phyloP scores from a whole-genome alignment of 2,329 filamentous ascomycete species.

The Neonectria magnoliae region DNA sequence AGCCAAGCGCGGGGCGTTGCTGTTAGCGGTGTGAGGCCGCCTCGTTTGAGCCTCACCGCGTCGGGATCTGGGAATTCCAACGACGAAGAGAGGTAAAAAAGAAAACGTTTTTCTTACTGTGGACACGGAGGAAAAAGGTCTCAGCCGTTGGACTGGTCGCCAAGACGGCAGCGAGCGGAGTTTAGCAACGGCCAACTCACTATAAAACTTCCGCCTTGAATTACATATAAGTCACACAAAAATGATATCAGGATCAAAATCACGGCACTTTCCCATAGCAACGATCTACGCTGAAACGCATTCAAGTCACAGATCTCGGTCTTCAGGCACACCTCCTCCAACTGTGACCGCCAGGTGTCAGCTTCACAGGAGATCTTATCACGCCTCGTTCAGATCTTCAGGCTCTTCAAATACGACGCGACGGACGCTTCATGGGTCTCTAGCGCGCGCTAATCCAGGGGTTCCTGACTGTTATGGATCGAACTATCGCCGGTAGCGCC shows the following conservation, averaged over 20 bases:
- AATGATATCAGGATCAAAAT: not conserved
- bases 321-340: not conserved
- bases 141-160: not conserved
- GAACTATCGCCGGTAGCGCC: not conserved
- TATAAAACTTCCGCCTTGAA: not conserved
- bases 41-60: not conserved
- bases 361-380: not conserved
- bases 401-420: not conserved
- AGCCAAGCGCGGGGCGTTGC: not conserved
- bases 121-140: not conserved
- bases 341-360: not conserved
- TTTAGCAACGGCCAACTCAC: not conserved
- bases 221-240: not conserved
- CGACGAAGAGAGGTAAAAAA: too few relatives aligned
- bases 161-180: not conserved
- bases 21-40: not conserved
- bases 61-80: too few relatives aligned
- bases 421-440: not conserved
- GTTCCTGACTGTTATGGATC: not conserved
- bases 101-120: not conserved
- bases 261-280: not conserved
- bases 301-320: not conserved
- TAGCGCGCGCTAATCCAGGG: not conserved
- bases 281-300: not conserved
- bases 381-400: not conserved